Evolutionary conservation across 345 rosid species (phyloP).

Genomic region (Trapa bicornis): DNA sequence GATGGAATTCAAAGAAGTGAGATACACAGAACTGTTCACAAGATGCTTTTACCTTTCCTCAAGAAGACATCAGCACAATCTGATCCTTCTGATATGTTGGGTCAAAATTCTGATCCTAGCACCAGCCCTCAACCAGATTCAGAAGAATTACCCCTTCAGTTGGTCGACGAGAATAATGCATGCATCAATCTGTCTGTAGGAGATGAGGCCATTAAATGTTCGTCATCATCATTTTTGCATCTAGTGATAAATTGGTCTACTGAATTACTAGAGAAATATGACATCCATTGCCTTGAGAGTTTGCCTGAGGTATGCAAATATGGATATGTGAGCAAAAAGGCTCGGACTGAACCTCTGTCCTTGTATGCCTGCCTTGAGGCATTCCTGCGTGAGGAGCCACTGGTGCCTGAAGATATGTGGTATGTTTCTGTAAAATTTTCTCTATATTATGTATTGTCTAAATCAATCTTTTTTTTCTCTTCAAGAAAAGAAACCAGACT

Average conservation of each 20-base stretch:
- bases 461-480: neutral
- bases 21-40: conserved; percentile 39
- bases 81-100: conserved; percentile 27
- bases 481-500: no score
- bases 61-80: conserved; percentile 22
- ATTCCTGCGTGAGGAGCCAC: conserved; percentile 89
- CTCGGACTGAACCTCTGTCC: conserved; percentile 88
- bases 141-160: conserved; percentile 46
- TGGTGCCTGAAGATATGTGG: conserved; percentile 99
- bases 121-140: conserved; percentile 22
- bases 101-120: conserved; percentile 14
- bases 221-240: conserved; percentile 27
- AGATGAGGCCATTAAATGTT: conserved; percentile 41
- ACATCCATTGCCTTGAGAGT: conserved; percentile 49
- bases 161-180: conserved; percentile 46
- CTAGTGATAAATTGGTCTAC: conserved; percentile 58
- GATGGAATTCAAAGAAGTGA: conserved; percentile 42
- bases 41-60: conserved; percentile 52
- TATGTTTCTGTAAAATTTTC: conserved; percentile 24
- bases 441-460: neutral
- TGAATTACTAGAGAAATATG: conserved; percentile 46
- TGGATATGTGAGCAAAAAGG: conserved; percentile 72
- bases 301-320: conserved; percentile 82
- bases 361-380: conserved; percentile 86
- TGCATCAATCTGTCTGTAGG: conserved; percentile 40